These are phyloP conservation scores for Nannochloropsis limnetica DNA, from an alignment of 352 stramenopile genomes.

Conservation along the genomic window DNA sequence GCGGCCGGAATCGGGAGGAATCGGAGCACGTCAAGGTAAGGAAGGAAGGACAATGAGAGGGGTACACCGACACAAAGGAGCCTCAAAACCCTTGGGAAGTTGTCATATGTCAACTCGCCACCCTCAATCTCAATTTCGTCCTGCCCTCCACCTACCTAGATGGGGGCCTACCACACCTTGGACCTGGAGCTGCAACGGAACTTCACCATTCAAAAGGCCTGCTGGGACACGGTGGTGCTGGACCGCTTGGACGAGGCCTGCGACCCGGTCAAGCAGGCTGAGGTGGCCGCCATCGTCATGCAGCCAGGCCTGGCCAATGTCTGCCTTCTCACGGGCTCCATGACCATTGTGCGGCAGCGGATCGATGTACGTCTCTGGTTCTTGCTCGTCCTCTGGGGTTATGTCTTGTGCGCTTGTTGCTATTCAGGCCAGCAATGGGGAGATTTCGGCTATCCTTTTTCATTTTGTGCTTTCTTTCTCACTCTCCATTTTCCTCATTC, in stretches of 20 bases:
- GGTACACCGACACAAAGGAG: too few species aligned
- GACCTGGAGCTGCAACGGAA: slow-evolving; percentile 89
- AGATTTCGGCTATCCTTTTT: not conserved
- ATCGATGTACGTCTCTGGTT: slow-evolving; percentile 5
- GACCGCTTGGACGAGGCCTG: slow-evolving; percentile 87
- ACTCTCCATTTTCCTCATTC: not conserved
- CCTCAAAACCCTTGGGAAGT: too few species aligned
- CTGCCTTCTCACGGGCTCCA: slow-evolving; percentile 90
- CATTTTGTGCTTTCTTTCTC: not conserved
- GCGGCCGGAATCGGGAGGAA: slow-evolving; percentile 82
- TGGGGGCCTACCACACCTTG: slow-evolving; percentile 93
- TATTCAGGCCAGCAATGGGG: not conserved
- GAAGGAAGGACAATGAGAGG: not conserved
- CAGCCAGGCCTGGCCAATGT: slow-evolving; percentile 84
- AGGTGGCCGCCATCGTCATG: slow-evolving; percentile 93
- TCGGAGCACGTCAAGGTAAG: slow-evolving; percentile 81
- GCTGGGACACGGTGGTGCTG: slow-evolving; percentile 93
- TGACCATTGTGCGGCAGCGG: slow-evolving; percentile 79
- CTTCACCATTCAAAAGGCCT: slow-evolving; percentile 88
- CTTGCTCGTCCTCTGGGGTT: not conserved
- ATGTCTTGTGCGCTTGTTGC: not conserved
- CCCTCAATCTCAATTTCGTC: not conserved
- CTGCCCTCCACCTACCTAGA: slow-evolving; percentile 50
- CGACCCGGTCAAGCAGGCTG: slow-evolving; percentile 77
- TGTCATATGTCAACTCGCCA: too few species aligned